Base-by-base conservation (phyloP, 768 basidiomycete genomes). In the Podaxis pistillaris region DNA sequence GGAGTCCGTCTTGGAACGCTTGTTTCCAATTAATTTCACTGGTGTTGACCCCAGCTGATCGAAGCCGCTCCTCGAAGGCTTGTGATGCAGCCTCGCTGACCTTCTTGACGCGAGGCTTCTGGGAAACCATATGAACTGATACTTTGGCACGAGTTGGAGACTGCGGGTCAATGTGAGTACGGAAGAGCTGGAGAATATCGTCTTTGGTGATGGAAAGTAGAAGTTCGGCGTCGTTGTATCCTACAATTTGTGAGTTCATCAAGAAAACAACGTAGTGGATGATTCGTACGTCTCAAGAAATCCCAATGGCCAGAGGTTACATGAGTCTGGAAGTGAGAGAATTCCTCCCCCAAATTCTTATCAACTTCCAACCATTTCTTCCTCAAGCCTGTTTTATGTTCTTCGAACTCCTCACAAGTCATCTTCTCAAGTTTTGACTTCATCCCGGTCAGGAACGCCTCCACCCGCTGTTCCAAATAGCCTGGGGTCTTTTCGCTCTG, bases 341-440 rank as follows among this genome's bases (percentile, higher is more conserved):
- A 77, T 76, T 99, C 97, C 70, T 96, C 91, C 7, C 78, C 78
- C 54, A 98, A 74, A 72, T 97, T 98, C 82, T 98, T 98, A 68
- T 88, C 80, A 38, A 85, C 89, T 71, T 98, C 95, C 62, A 86
- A 76, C 87, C 91, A 92, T 68, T 88, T 89, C 71, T 86, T 86
- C 72, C 90, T 85, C 64, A 98, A 73, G 22, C 91, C 85, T 46
- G 73, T 76, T 74, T 89, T 90, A 71, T 98, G 93, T 68, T 90
- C 87, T 22, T 80, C 75, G 69, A 98, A 95, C 67, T 91, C 88
- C 28, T 81, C 87, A 5, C 83, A 78, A 4, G 73, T 72, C 90
- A 98, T 92, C 5, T 79, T 80, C 69, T 83, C 83, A 13, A 99
- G 76, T 57, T 79, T 83, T 33, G 71, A 74, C 68, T 85, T 86